Evolutionary conservation across 345 rosid genomes (phyloP).

Genomic region (Eucalyptus curtisii): DNA sequence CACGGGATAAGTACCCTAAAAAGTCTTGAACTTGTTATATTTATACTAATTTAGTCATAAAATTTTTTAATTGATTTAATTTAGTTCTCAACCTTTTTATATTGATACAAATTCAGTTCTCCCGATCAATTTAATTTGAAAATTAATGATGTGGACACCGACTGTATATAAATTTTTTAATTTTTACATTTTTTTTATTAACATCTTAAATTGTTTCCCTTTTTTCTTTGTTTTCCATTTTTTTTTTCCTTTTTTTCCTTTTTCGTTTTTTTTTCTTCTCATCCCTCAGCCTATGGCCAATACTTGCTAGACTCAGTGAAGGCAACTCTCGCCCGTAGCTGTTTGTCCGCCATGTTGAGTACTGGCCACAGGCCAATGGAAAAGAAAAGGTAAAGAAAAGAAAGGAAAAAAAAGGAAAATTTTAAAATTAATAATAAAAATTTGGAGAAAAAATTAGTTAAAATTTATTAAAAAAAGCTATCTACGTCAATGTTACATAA

Average conservation of each 20-base stretch:
- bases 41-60: too few species aligned
- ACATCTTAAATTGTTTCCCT: not conserved
- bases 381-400: too few species aligned
- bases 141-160: rapidly evolving
- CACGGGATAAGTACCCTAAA: too few species aligned
- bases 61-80: rapidly evolving
- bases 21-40: not conserved
- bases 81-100: too few species aligned
- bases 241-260: too few species aligned
- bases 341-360: too few species aligned
- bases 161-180: rapidly evolving
- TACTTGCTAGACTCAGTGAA: rapidly evolving
- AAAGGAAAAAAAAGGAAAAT: rapidly evolving
- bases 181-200: too few species aligned
- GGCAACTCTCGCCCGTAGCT: not conserved
- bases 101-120: rapidly evolving
- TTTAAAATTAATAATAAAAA: too few species aligned
- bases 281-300: rapidly evolving
- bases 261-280: too few species aligned
- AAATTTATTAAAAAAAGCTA: not conserved
- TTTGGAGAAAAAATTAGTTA: too few species aligned
- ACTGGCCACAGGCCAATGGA: rapidly evolving
- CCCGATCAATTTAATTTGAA: rapidly evolving
- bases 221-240: too few species aligned
- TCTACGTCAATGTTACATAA: rapidly evolving